Evolutionary conservation across 306 rosid genomes (phyloP), one percentile per base, ranked within the genome.

Genomic region (Acacia confusa): DNA sequence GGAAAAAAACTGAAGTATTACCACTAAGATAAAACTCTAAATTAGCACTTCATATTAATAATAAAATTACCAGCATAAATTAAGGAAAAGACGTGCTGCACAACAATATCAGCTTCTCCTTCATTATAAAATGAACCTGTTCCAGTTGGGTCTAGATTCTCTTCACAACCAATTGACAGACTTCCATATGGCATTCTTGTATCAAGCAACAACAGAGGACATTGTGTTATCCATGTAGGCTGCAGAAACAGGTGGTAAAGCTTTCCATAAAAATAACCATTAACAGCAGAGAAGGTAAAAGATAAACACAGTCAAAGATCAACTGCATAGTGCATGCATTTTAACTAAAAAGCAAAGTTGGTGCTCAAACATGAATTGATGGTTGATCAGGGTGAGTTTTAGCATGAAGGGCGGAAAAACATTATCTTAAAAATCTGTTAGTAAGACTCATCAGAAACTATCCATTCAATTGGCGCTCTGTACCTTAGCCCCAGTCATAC

Each of bases 171-270:
- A 80, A 88, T 79, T 20, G 95, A 91, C 81, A 92, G 78, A 85
- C 92, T 92, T 82, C 95, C 97, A 66, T 89, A 89, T 28, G 97
- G 91, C 97, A 89, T 85, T 87, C 97, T 87, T 34, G 97, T 92
- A 86, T 92, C 97, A 3, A 92, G 94, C 88, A 92, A 84, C 76
- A 92, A 83, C 79, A 91, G 91, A 64, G 97, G 95, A 81, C 97
- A 92, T 71, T 89, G 95, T 34, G 97, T 92, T 83, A 91, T 84
- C 97, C 97, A 92, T 60, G 97, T 84, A 60, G 86, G 92, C 95
- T 92, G 90, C 83, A 89, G 78, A 48, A 80, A 69, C 66, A 48
- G 50, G 70, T 73, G 22, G 79, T 81, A 58, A 81, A 78, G 55
- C 70, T 78, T 78, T 67, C 45, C 83, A 52, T 61, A 58, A 70